Evolutionary conservation across 148 eudicot genomes (phyloP), one percentile per base, ranked within the genome.

Genomic region (Mesembryanthemum crystallinum): DNA sequence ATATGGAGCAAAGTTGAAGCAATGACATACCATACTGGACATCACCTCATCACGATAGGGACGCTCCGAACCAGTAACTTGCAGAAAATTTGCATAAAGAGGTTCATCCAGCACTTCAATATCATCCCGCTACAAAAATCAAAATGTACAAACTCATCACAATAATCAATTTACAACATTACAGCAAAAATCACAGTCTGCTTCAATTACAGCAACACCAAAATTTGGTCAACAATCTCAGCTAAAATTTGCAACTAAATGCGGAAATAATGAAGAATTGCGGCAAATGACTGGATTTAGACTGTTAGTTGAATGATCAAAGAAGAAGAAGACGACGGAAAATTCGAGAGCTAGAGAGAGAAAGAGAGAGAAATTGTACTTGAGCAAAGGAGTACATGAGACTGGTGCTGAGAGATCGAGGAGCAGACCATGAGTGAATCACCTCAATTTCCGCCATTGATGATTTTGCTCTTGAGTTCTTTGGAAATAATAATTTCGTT

Each of bases 381-480:
- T 94, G 97, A 69, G 98, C 92, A 82, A 94, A 94, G 65, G 98
- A 92, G 83, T 94, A 94, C 97, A 92, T 89, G 81, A 94, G 90
- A 80, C 89, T 86, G 67, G 98, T 92, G 67, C 98, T 92, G 73
- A 89, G 89, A 55, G 98, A 92, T 77, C 98, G 85, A 17, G 98
- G 98, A 24, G 98, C 88, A 78, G 97, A 94, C 98, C 98, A 94
- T 73, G 90, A 86, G 78, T 94, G 98, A 39, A 94, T 92, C 75
- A 94, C 93, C 65, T 91, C 89, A 0, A 80, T 70, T 74, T 85
- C 82, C 72, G 33, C 86, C 86, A 81, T 83, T 82, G 20, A 60
- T 29, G 71, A 47, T 7, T 27, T 13, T n/a, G n/a, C 29, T 35
- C 25, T 2, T 23, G 25, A 47, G 29, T 24, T 14, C n/a, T 45